Percentiles rank a stretch among this genome's conserved stretches.
Evolutionary conservation across 495 filamentous ascomycete genomes (phyloP).

Genomic region (Neurospora intermedia): DNA sequence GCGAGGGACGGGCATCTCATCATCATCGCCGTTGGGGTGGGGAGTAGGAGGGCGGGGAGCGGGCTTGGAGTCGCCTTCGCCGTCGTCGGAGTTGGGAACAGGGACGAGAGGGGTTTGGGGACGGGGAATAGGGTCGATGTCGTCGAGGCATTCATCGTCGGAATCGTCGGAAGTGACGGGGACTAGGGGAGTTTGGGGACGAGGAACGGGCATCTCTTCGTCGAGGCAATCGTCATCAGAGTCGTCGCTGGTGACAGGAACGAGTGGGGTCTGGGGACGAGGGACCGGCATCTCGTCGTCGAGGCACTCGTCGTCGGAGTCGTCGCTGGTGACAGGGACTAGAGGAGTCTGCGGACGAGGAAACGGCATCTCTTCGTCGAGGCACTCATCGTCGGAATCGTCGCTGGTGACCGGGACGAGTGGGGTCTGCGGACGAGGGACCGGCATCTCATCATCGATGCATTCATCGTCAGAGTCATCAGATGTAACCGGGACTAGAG

Average conservation of each 20-base stretch:
- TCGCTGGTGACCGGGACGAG: not conserved
- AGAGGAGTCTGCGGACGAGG: not conserved
- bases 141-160: not conserved
- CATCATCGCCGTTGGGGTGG: not conserved
- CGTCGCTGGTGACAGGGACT: not conserved
- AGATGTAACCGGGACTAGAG: not conserved
- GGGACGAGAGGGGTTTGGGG: not conserved
- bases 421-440: not conserved
- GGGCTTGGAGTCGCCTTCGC: no score
- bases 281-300: not conserved
- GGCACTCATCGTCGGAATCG: no score
- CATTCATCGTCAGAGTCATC: not conserved
- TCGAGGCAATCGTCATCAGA: not conserved
- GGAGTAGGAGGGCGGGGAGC: no score
- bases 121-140: not conserved
- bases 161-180: not conserved
- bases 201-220: not conserved
- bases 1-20: not conserved
- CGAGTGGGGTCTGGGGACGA: not conserved
- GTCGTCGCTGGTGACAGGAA: not conserved
- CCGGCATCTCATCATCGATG: not conserved
- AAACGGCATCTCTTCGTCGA: not conserved
- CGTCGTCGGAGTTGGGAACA: not conserved
- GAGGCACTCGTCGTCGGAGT: not conserved
- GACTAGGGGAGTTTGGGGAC: not conserved